Evolutionary conservation across 116 monocot genomes (phyloP).

Genomic region (Trichopus zeylanicus): DNA sequence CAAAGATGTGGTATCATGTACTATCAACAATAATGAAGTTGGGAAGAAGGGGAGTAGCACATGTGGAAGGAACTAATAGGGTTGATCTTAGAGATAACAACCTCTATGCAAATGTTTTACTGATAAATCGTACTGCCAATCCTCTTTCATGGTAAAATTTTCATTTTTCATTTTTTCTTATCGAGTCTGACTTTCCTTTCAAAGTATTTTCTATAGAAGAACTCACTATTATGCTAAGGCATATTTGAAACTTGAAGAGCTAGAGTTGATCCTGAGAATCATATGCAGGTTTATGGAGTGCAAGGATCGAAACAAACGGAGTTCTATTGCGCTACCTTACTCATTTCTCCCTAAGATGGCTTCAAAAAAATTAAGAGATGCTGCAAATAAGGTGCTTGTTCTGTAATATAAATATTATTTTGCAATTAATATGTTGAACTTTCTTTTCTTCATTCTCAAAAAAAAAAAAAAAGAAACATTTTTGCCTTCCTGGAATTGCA

Average conservation of each 20-base stretch:
- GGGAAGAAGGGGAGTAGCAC: constrained; percentile 45
- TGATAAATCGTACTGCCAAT: constrained; percentile 87
- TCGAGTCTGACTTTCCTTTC: neutral
- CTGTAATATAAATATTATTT: too few species aligned
- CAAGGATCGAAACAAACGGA: constrained; percentile 74
- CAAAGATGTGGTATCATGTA: constrained; percentile 70
- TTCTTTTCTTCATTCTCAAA: too few species aligned
- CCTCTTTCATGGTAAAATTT: constrained; percentile 74
- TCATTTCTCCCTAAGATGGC: constrained; percentile 76
- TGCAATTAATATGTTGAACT: too few species aligned
- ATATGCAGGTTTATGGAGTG: constrained; percentile 99
- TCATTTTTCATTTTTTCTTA: neutral
- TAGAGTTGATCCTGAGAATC: constrained; percentile 49
- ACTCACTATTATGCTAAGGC: constrained; percentile 36
- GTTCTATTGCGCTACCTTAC: constrained; percentile 70
- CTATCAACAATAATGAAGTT: constrained; percentile 61
- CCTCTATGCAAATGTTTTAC: constrained; percentile 40
- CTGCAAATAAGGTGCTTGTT: too few species aligned
- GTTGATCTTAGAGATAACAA: constrained; percentile 36
- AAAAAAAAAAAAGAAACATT: too few species aligned
- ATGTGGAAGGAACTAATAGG: constrained; percentile 53
- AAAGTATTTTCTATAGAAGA: constrained; percentile 17
- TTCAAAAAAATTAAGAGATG: constrained; percentile 56
- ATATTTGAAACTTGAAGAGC: constrained; percentile 19
- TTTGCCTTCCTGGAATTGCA: too few species aligned